phyloP scores from a whole-genome alignment of 441 rosid genomes.

The Macaranga tanarius region DNA sequence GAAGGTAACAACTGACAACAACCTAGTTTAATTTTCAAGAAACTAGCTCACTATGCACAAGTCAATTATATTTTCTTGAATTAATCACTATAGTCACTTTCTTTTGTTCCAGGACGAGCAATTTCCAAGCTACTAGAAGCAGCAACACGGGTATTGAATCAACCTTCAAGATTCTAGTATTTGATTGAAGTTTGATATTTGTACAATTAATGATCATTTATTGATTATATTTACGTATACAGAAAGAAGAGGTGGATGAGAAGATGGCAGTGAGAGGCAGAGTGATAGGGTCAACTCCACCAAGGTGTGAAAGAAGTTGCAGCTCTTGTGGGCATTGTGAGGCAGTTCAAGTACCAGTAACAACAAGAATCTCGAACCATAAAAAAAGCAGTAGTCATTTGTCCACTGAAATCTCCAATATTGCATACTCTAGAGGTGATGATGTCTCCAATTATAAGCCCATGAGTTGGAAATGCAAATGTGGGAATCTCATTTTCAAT shows the following conservation, averaged over 20 bases:
- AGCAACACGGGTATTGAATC: slow-evolving; percentile 28
- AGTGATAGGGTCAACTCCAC: slow-evolving; percentile 83
- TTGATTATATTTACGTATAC: background rate
- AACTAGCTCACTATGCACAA: background rate
- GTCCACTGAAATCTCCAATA: slow-evolving; percentile 28
- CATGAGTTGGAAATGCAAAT: slow-evolving; percentile 97
- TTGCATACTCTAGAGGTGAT: slow-evolving; percentile 59
- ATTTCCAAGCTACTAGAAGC: slow-evolving; percentile 28
- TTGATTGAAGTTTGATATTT: background rate
- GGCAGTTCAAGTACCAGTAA: slow-evolving; percentile 84
- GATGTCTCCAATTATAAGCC: slow-evolving; percentile 82
- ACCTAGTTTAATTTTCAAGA: slow-evolving; percentile 1
- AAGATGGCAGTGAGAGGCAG: slow-evolving; percentile 35
- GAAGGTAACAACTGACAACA: slow-evolving; percentile 35
- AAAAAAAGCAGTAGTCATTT: slow-evolving; percentile 24
- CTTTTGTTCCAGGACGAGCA: slow-evolving; percentile 33
- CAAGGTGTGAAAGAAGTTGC: slow-evolving; percentile 80
- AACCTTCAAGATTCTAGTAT: background rate
- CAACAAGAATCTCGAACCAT: slow-evolving; percentile 32
- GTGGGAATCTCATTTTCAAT: slow-evolving; percentile 66
- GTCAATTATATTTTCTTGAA: background rate
- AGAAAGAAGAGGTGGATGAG: slow-evolving; percentile 39
- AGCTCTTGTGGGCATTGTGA: slow-evolving; percentile 68
- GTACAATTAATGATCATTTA: background rate
- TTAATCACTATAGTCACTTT: slow-evolving; percentile 11